Evolutionary conservation across 2,329 filamentous ascomycete genomes (phyloP).

Genomic region (Xylariaceae sp.): DNA sequence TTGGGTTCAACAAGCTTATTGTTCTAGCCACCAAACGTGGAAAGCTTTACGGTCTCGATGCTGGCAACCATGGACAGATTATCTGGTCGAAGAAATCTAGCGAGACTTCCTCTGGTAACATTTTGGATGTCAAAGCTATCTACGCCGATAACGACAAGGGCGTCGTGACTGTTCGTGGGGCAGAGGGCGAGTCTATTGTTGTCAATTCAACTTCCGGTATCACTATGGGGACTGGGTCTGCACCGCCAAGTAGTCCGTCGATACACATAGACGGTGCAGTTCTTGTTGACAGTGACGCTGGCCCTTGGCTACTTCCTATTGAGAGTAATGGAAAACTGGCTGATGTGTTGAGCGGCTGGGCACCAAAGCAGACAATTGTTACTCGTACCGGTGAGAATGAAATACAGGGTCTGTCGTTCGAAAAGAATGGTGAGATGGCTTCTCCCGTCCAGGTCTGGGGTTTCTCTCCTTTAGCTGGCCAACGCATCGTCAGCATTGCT

Average conservation of each 20-base stretch:
- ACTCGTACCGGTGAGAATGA: slow-evolving; percentile 46
- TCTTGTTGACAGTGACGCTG: slow-evolving; percentile 48
- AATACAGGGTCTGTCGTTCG: slow-evolving; percentile 54
- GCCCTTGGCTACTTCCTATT: slow-evolving; percentile 53
- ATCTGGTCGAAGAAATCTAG: slow-evolving; percentile 70
- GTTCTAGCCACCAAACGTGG: slow-evolving; percentile 77
- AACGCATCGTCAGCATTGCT: slow-evolving; percentile 66
- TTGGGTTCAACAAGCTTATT: slow-evolving; percentile 84
- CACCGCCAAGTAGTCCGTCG: slow-evolving; percentile 37
- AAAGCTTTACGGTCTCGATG: slow-evolving; percentile 74
- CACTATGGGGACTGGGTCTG: slow-evolving; percentile 42
- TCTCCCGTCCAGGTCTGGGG: slow-evolving; percentile 61
- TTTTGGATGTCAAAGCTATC: slow-evolving; percentile 67
- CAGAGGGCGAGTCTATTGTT: slow-evolving; percentile 59
- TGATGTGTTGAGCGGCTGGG: slow-evolving; percentile 41
- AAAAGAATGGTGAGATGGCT: slow-evolving; percentile 38
- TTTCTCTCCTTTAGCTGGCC: slow-evolving; percentile 61
- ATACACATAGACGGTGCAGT: slow-evolving; percentile 44
- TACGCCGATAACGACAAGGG: slow-evolving; percentile 55
- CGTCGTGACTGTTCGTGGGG: slow-evolving; percentile 54
- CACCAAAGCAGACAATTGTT: slow-evolving; percentile 53
- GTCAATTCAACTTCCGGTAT: slow-evolving; percentile 52
- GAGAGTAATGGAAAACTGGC: slow-evolving; percentile 46
- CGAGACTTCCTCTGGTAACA: slow-evolving; percentile 49
- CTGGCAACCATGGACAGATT: slow-evolving; percentile 67